Conservation (phyloP, 2,329 filamentous ascomycete species). For the Clarireedia monteithiana region DNA sequence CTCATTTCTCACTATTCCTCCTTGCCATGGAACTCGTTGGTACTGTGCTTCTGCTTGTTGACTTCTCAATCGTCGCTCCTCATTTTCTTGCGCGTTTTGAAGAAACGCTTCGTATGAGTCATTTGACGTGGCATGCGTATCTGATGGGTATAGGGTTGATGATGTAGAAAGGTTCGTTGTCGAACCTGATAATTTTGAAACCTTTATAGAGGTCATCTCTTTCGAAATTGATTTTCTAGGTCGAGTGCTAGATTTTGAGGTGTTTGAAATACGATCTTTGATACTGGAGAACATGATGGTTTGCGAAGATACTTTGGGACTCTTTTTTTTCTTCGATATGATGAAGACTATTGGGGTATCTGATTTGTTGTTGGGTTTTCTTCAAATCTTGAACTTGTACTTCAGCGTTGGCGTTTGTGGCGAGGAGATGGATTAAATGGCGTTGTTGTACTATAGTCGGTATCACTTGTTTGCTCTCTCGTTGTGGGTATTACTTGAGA, state of each 20-base stretch:
- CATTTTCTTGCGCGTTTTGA: background rate
- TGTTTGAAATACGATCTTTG: background rate
- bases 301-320: background rate
- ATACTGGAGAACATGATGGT: background rate
- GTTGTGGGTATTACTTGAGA: no score
- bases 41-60: no score
- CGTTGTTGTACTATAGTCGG: no score
- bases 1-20: background rate
- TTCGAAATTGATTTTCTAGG: no score
- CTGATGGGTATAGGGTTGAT: background rate
- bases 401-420: no score
- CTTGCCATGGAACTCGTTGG: background rate
- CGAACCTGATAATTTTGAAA: no score
- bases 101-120: slow-evolving; percentile 7
- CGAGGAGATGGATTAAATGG: no score
- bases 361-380: background rate
- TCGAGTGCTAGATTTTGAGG: no score
- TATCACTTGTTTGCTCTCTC: no score
- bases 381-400: no score
- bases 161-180: background rate
- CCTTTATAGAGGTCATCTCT: no score
- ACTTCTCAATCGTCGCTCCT: background rate
- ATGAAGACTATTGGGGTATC: background rate
- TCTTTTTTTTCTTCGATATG: background rate
- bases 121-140: background rate